A percentile compares a stretch with the other conserved stretches of the same genome.
Conservation (phyloP, 371 early-diverging fungal species). For the Parasitella parasitica region DNA sequence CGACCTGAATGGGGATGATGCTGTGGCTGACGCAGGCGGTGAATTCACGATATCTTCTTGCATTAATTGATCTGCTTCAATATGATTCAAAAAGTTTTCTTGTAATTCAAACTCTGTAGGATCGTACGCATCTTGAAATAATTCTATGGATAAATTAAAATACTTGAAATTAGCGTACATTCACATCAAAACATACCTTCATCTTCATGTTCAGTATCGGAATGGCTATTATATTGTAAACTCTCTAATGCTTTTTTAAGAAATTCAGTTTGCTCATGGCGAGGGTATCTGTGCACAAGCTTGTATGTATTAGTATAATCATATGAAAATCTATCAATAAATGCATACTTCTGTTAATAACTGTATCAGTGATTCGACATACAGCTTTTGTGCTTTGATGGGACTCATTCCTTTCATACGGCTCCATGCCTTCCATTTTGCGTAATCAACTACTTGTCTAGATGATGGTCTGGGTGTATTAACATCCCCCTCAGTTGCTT, state of each 20-base stretch:
- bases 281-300: slow-evolving; percentile 27
- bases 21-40: slow-evolving; percentile 4
- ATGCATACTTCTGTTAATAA: slow-evolving; percentile 21
- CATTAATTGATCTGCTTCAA: slow-evolving; percentile 22
- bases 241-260: slow-evolving; percentile 18
- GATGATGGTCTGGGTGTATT: slow-evolving; percentile 39
- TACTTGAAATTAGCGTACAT: too few relatives aligned
- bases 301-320: not conserved
- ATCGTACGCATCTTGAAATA: slow-evolving; percentile 23
- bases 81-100: slow-evolving; percentile 18
- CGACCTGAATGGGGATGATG: not conserved
- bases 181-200: too few relatives aligned
- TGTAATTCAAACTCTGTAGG: slow-evolving; percentile 18
- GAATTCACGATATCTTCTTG: slow-evolving; percentile 4
- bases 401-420: slow-evolving; percentile 31
- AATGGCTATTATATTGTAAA: slow-evolving; percentile 5
- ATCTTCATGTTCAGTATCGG: slow-evolving; percentile 5
- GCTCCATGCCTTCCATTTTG: slow-evolving; percentile 36
- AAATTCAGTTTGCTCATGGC: slow-evolving; percentile 18
- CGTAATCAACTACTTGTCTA: slow-evolving; percentile 24
- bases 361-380: slow-evolving; percentile 26
- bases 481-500: slow-evolving; percentile 69
- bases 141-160: not conserved
- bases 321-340: slow-evolving; percentile 1
- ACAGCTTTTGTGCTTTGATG: slow-evolving; percentile 26